Percentiles rank a stretch among this genome's conserved stretches.
phyloP scores from a whole-genome alignment of 495 filamentous ascomycete species.

The Haplographium delicatum region DNA sequence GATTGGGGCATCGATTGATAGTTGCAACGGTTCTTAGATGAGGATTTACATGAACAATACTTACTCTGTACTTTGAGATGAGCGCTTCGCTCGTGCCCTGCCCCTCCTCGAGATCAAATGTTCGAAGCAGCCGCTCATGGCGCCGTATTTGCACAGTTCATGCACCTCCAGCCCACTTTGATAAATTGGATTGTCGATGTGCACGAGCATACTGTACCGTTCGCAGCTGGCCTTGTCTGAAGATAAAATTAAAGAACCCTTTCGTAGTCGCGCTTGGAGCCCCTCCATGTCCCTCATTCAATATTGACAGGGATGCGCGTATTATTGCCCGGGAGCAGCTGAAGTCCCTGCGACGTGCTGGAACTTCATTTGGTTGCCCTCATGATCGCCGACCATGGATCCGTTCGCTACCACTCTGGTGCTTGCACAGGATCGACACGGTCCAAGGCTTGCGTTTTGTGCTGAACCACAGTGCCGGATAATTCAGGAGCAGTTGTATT shows the following conservation, averaged over 20 bases:
- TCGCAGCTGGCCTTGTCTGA: too few species aligned
- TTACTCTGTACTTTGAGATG: too few species aligned
- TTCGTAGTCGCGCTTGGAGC: neutral
- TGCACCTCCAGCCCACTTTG: too few species aligned
- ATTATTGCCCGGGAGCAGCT: neutral
- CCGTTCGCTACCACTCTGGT: conserved; percentile 6
- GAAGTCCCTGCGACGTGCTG: neutral
- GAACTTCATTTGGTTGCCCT: neutral
- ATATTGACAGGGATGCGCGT: conserved; percentile 3
- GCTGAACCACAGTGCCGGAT: conserved; percentile 7
- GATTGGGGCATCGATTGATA: too few species aligned
- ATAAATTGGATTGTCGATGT: too few species aligned
- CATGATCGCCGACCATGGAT: conserved; percentile 4
- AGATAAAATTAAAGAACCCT: conserved; percentile 1
- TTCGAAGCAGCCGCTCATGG: too few species aligned
- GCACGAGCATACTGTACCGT: too few species aligned
- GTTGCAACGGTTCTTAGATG: too few species aligned
- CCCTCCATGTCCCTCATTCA: neutral
- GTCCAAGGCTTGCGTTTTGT: conserved; percentile 3
- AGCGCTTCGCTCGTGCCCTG: too few species aligned
- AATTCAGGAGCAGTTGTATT: neutral
- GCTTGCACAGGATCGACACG: conserved; percentile 6
- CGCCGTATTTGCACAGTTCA: too few species aligned
- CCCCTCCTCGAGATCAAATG: too few species aligned
- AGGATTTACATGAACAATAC: too few species aligned